These are phyloP conservation scores for Garcia nutans DNA, from an alignment of 345 rosid genomes.

Conservation along the genomic window DNA sequence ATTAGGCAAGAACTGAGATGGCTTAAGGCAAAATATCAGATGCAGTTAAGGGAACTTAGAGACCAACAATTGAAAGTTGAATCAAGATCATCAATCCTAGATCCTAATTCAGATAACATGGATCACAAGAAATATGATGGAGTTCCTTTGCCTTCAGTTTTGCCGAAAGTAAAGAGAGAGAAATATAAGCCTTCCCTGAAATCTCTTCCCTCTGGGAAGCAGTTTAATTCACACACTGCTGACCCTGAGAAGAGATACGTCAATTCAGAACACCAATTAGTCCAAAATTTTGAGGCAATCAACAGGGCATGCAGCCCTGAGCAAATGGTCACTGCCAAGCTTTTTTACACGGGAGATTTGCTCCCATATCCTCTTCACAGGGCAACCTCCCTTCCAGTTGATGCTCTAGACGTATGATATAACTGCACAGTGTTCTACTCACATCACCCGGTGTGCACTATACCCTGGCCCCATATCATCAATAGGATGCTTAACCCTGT, in stretches of 20 bases:
- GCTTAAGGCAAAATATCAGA: constrained; percentile 79
- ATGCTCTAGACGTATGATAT: constrained; percentile 63
- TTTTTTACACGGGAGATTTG: constrained; percentile 38
- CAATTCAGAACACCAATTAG: constrained; percentile 14
- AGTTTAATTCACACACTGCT: constrained; percentile 1
- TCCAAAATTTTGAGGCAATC: constrained; percentile 22
- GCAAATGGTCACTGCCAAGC: constrained; percentile 33
- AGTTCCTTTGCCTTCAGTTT: constrained; percentile 14
- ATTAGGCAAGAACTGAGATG: constrained; percentile 79
- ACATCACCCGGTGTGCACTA: constrained; percentile 5
- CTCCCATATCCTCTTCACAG: constrained; percentile 61
- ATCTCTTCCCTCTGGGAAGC: constrained; percentile 15
- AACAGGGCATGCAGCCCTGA: constrained; percentile 28
- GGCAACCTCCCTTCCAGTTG: constrained; percentile 87
- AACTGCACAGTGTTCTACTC: constrained; percentile 2
- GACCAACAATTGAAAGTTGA: constrained; percentile 45
- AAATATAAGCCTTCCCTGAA: constrained; percentile 15
- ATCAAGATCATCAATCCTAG: constrained; percentile 21
- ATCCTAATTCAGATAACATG: constrained; percentile 12
- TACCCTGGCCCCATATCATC: background rate
- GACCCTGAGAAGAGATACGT: constrained; percentile 26
- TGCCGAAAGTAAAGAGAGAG: constrained; percentile 15
- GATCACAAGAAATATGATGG: constrained; percentile 12
- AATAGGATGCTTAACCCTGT: background rate
- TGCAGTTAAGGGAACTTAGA: constrained; percentile 57